Conservation (phyloP, 1,139 yeast genomes). For the Yamadazyma atmosphaerica region DNA sequence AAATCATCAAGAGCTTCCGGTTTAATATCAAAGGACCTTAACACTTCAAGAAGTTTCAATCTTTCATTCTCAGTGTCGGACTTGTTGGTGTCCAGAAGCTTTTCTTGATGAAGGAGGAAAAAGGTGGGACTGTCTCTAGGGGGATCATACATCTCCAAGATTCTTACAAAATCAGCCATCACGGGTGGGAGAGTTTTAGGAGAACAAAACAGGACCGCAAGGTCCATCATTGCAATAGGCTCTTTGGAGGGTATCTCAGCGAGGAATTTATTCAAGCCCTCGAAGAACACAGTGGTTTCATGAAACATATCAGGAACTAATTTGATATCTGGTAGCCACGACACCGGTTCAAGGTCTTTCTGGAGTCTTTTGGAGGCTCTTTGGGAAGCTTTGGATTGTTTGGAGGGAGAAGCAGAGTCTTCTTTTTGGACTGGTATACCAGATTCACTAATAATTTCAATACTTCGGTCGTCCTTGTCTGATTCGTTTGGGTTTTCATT, state of each 20-base stretch:
- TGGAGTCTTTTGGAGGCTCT: constrained; percentile 43
- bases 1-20: constrained; percentile 4
- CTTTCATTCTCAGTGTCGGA: constrained; percentile 30
- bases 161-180: constrained; percentile 25
- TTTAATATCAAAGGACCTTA: constrained; percentile 34
- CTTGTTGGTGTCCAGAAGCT: constrained; percentile 11
- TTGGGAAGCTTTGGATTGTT: constrained; percentile 21
- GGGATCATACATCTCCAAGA: constrained; percentile 27
- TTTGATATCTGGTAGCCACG: constrained; percentile 17
- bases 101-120: not conserved
- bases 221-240: not conserved
- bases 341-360: constrained; percentile 19
- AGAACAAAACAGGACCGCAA: constrained; percentile 12
- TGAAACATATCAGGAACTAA: constrained; percentile 23
- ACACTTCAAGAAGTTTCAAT: constrained; percentile 36
- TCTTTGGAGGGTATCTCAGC: constrained; percentile 2
- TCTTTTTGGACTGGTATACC: constrained; percentile 5
- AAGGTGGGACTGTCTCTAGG: constrained; percentile 10
- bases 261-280: constrained; percentile 20
- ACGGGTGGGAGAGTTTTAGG: constrained; percentile 9
- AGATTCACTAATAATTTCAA: too few relatives aligned
- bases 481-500: not conserved
- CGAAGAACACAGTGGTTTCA: constrained; percentile 26
- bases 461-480: too few relatives aligned
- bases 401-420: constrained; percentile 12